Base-by-base conservation (phyloP, 139 green algal species). In the Chlorokybus atmophyticus region DNA sequence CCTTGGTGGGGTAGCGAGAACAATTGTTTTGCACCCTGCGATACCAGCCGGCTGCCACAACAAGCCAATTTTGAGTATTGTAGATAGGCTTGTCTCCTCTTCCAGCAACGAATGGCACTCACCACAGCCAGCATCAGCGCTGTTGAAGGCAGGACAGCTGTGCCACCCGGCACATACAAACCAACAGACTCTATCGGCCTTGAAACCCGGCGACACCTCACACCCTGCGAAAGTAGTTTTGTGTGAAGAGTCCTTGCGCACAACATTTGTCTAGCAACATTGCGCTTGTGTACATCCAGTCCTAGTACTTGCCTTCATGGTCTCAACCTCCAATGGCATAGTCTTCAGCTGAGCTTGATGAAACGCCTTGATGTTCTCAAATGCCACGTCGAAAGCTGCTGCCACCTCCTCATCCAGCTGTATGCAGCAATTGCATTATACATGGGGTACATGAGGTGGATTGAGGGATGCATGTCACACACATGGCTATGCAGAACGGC, bases 151-250 rank as follows among this genome's bases (percentile, higher is more conserved):
- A 98, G 81, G 44, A 98, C 84, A 0, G 91, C 91, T 8, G 85
- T 96, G 41, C 91, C 91, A 4, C 91, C 91, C 0, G 91, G 91
- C 4, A 98, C 87, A 64, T 98, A 98, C 27, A 97, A 51, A 3
- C 91, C 91, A 21, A 98, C 90, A 0, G 75, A 57, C 21, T 56
- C 71, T 41, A 82, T 79, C 2, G 77, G 62, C 3, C 82, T 55
- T 1, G 68, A 50, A 30, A 89, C 58, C 0, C 86, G 64, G 10
- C 71, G 32, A 75, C 91, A 98, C 0, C 29, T 64, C 7, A 98
- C 91, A 1, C 91, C 91, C 62, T 61, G 60, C 14, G 8, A 59
- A 54, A n/a, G n/a, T n/a, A n/a, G n/a, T n/a, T n/a, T n/a, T n/a
- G n/a, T n/a, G n/a, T n/a, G n/a, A n/a, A n/a, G n/a, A n/a, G n/a